These are phyloP conservation scores for Apiospora marii DNA, from an alignment of 2,329 filamentous ascomycete species.

Conservation along the genomic window DNA sequence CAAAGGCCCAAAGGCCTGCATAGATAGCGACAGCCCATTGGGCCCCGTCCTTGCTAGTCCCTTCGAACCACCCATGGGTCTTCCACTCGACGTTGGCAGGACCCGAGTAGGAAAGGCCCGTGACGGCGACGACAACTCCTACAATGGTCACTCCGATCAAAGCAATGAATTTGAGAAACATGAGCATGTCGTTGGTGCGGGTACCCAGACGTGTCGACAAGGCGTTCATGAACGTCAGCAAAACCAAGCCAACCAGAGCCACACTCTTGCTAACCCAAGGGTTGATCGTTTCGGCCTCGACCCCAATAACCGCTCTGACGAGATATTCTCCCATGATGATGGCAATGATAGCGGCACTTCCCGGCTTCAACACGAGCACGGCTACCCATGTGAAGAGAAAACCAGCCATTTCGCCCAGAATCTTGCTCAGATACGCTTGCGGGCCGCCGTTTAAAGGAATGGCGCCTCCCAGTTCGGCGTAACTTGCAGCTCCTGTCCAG, in stretches of 20 bases:
- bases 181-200: conserved; percentile 87
- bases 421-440: conserved; percentile 94
- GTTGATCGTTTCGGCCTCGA: conserved; percentile 82
- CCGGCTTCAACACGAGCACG: conserved; percentile 92
- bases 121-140: conserved; percentile 87
- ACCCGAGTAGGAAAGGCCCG: conserved; percentile 81
- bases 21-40: conserved; percentile 95
- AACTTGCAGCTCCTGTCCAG: conserved; percentile 95
- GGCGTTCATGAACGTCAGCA: conserved; percentile 88
- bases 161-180: conserved; percentile 96
- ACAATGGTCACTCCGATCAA: conserved; percentile 85
- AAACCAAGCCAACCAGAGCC: conserved; percentile 76
- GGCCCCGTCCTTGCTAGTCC: conserved; percentile 80
- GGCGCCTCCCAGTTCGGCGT: conserved; percentile 93
- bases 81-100: conserved; percentile 87
- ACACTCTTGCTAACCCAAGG: conserved; percentile 92
- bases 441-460: conserved; percentile 95
- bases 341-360: conserved; percentile 89
- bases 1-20: conserved; percentile 95
- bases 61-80: conserved; percentile 84
- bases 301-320: conserved; percentile 85
- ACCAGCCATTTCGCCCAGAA: conserved; percentile 90
- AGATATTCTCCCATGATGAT: conserved; percentile 99
- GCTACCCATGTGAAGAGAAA: conserved; percentile 98
- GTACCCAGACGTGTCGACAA: conserved; percentile 90